These are phyloP conservation scores for Tolypocladium ophioglossoides DNA, from an alignment of 2,329 filamentous ascomycete genomes.

Conservation along the genomic window DNA sequence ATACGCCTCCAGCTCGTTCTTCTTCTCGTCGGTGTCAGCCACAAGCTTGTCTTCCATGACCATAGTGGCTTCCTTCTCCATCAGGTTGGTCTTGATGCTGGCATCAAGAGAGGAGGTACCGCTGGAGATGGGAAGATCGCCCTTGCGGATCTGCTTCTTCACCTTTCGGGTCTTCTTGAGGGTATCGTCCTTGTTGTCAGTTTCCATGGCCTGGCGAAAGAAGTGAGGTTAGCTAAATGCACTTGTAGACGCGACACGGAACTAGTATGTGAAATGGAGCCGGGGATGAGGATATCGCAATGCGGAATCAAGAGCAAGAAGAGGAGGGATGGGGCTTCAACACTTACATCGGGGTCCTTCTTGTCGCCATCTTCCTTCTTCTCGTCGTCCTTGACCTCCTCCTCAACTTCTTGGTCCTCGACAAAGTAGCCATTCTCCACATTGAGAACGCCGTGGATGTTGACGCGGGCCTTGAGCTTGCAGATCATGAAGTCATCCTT, in stretches of 20 bases:
- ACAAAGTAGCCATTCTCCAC: constrained; percentile 97
- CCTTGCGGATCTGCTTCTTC: constrained; percentile 98
- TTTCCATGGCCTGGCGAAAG: constrained; percentile 65
- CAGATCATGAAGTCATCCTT: constrained; percentile 99
- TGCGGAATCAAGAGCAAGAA: neutral
- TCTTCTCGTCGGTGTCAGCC: constrained; percentile 96
- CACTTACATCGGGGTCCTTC: constrained; percentile 67
- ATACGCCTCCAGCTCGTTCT: constrained; percentile 97
- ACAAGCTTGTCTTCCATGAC: constrained; percentile 98
- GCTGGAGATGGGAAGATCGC: constrained; percentile 78
- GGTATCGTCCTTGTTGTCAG: constrained; percentile 57
- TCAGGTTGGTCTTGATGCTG: constrained; percentile 50
- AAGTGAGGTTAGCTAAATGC: constrained; percentile 14
- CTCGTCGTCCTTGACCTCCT: constrained; percentile 70
- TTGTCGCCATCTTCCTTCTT: constrained; percentile 56
- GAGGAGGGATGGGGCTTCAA: neutral
- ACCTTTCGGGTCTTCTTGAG: constrained; percentile 91
- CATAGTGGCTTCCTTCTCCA: constrained; percentile 83
- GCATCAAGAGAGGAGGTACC: constrained; percentile 74
- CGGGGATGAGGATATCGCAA: too few species aligned
- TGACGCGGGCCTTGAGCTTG: constrained; percentile 96
- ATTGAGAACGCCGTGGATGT: constrained; percentile 92
- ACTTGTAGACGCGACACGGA: neutral
- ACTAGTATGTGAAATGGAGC: too few species aligned
- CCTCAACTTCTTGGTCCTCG: constrained; percentile 94